Base-by-base conservation (phyloP, 352 stramenopile species). In the Elongisporangium anandrum region DNA sequence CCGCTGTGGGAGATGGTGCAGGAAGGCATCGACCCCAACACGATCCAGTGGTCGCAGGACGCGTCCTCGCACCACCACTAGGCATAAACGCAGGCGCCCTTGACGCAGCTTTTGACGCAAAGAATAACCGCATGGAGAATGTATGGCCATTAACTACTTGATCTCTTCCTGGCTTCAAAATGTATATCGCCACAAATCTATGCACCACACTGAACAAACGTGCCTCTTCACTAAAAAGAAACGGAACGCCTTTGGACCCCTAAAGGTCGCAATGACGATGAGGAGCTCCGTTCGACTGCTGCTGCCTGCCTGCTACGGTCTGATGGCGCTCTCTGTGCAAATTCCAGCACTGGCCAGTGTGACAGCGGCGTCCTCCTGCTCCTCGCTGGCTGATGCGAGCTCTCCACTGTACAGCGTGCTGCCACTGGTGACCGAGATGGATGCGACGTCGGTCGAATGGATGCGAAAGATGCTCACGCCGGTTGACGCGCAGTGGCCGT, bases 1-100 rank as follows among this genome's bases (percentile, higher is more conserved):
- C 98, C 98, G 22, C 79, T 99, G 22, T 99, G 97, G 97, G 98
- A 99, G 80, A 99, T 99, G 96, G 97, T 99, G 48, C 97, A 99
- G 80, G 97, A 99, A 81, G 98, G 98, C 59, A 98, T 99, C 62
- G 98, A 99, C 78, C 90, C 99, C n/a, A 99, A 98, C 72, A 92
- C 88, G 61, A 99, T 99, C 77, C 89, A 99, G 81, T 99, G 98
- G 98, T 97, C 85, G 41, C 96, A 99, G 73, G 97, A 99, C 76
- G 93, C 94, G 38, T 78, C 87, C 56, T 77, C 84, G 55, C 59
- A 70, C 38, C 56, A 62, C 34, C 34, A 45, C 34, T 45, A 45
- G 34, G 34, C 34, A 15, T 45, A 17, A 45, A 17, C 13, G 34
- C 34, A 45, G 9, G 10, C 29, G 29, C 29, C 1, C 13, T 17